Evolutionary conservation across 2,329 filamentous ascomycete species (phyloP).

Genomic region (Fusarium agapanthi): DNA sequence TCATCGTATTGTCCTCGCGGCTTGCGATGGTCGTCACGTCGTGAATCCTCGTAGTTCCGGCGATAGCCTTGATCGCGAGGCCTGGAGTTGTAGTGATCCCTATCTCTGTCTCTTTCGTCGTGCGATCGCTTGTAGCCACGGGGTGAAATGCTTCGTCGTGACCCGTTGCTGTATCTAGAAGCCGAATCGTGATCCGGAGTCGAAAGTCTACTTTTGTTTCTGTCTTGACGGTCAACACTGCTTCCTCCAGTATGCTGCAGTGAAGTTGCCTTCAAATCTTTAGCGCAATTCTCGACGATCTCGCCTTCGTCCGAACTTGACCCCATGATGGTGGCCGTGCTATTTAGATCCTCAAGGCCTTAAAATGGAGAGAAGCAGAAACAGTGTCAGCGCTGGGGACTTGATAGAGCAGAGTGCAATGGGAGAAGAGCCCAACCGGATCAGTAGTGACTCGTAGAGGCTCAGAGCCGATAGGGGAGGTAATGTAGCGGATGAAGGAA

Average conservation of each 20-base stretch:
- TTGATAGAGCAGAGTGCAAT: conserved; percentile 40
- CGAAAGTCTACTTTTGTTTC: conserved; percentile 72
- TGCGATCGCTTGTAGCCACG: conserved; percentile 73
- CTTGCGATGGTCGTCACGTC: conserved; percentile 57
- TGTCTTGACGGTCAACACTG: conserved; percentile 93
- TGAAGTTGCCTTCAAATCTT: conserved; percentile 84
- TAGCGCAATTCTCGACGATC: conserved; percentile 77
- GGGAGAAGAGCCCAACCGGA: conserved; percentile 55
- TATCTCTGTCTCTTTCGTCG: conserved; percentile 64
- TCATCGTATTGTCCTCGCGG: conserved; percentile 64
- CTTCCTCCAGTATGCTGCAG: conserved; percentile 77
- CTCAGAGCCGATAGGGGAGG: conserved; percentile 42
- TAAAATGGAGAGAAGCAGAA: conserved; percentile 33
- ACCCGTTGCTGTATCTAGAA: conserved; percentile 53
- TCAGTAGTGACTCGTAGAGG: conserved; percentile 51
- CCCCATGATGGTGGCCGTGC: conserved; percentile 47
- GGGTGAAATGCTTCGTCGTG: conserved; percentile 66
- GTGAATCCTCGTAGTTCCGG: conserved; percentile 68
- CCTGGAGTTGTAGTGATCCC: conserved; percentile 58
- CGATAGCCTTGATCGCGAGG: conserved; percentile 60
- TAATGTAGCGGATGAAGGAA: conserved; percentile 6
- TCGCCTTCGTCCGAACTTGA: conserved; percentile 86
- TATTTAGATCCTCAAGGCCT: conserved; percentile 29
- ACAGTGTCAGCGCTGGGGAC: conserved; percentile 50
- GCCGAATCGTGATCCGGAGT: conserved; percentile 63